Evolutionary conservation across 352 stramenopile species (phyloP).

Genomic region (Proteromonas lacertae): DNA sequence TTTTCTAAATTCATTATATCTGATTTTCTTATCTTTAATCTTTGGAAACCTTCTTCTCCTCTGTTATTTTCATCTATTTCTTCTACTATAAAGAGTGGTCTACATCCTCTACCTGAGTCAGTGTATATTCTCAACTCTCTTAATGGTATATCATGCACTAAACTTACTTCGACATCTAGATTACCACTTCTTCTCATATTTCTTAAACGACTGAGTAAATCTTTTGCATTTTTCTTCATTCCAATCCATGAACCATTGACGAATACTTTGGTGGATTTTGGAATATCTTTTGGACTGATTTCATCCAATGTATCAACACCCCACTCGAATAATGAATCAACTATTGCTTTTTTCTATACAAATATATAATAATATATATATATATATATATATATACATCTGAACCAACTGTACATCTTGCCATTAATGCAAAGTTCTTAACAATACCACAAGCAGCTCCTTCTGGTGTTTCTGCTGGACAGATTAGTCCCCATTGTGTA

Average conservation of each 20-base stretch:
- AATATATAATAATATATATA: conserved; percentile 1
- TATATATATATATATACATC: no score
- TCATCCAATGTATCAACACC: conserved; percentile 83
- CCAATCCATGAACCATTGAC: conserved; percentile 98
- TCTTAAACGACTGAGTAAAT: conserved; percentile 66
- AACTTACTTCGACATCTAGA: conserved; percentile 88
- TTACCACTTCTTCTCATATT: conserved; percentile 62
- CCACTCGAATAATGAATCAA: conserved; percentile 75
- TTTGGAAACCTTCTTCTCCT: conserved; percentile 21
- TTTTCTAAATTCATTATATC: conserved; percentile 69
- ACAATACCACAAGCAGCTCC: conserved; percentile 44
- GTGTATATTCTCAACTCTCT: conserved; percentile 96
- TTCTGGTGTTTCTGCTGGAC: conserved; percentile 69
- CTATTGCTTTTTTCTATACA: not conserved
- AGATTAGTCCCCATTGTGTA: conserved; percentile 99
- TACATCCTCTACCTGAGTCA: conserved; percentile 85
- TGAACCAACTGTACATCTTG: conserved; percentile 73
- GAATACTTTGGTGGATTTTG: conserved; percentile 94
- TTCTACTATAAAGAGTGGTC: conserved; percentile 92
- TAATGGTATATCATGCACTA: conserved; percentile 87
- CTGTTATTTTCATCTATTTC: conserved; percentile 6
- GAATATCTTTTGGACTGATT: conserved; percentile 83
- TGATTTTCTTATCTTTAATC: conserved; percentile 71
- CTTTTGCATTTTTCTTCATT: conserved; percentile 81
- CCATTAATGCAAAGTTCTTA: conserved; percentile 96